Conservation (phyloP, 371 early-diverging fungal species). For the Entomophthora muscae region DNA sequence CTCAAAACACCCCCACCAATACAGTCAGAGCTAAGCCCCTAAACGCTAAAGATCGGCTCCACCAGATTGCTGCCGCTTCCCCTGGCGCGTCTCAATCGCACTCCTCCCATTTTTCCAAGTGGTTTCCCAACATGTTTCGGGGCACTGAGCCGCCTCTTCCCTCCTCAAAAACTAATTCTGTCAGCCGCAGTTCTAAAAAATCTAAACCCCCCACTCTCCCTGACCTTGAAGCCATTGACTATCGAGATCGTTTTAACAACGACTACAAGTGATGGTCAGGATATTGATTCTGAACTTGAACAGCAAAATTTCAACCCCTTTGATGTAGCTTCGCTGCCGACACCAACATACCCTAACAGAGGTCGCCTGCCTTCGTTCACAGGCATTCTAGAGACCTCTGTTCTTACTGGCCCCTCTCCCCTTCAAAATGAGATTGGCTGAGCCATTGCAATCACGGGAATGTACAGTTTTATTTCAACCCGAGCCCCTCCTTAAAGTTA, state of each 20-base stretch:
- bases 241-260: constrained; percentile 1
- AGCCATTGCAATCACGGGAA: no score
- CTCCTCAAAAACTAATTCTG: neutral
- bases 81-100: neutral
- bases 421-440: no score
- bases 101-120: neutral
- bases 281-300: no score
- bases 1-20: neutral
- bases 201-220: neutral
- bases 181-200: neutral
- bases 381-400: no score
- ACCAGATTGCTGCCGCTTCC: neutral
- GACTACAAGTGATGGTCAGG: no score
- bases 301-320: no score
- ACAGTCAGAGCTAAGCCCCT: neutral
- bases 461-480: no score
- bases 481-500: no score
- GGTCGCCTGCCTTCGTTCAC: no score
- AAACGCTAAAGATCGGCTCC: constrained; percentile 7
- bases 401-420: no score
- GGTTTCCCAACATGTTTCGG: constrained; percentile 6
- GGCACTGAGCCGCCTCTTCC: neutral
- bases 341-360: no score
- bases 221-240: neutral
- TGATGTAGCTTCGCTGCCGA: no score